A percentile compares a stretch with the other conserved stretches of the same genome.
These are phyloP conservation scores for Trichoderma sp. DNA, from an alignment of 2,329 filamentous ascomycete species.

Conservation along the genomic window DNA sequence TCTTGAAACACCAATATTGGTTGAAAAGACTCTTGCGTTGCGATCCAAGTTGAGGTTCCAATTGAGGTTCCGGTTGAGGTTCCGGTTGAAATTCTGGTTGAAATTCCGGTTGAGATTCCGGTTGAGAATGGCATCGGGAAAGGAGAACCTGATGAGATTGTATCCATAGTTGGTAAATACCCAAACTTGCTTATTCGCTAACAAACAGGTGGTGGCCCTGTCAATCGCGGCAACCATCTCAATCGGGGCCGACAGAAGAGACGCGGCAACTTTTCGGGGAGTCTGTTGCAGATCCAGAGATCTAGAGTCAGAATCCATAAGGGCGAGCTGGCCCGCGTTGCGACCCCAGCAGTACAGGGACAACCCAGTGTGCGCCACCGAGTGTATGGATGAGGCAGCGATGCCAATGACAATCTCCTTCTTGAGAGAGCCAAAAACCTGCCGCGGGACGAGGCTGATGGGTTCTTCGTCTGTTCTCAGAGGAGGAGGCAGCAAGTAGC, in stretches of 20 bases:
- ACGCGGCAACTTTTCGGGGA: slow-evolving; percentile 84
- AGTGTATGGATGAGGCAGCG: slow-evolving; percentile 87
- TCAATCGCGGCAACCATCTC: slow-evolving; percentile 83
- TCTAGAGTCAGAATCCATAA: slow-evolving; percentile 92
- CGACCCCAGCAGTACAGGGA: slow-evolving; percentile 93
- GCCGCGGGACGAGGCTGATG: slow-evolving; percentile 74
- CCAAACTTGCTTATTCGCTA: slow-evolving; percentile 85
- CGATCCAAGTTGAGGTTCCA: slow-evolving; percentile 69
- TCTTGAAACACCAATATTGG: slow-evolving; percentile 58
- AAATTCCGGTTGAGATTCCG: slow-evolving; percentile 65
- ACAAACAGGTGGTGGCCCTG: slow-evolving; percentile 77
- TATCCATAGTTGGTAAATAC: slow-evolving; percentile 96
- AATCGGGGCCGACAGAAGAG: slow-evolving; percentile 65
- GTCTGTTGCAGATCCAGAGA: slow-evolving; percentile 79
- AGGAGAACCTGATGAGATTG: slow-evolving; percentile 80
- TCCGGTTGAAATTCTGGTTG: slow-evolving; percentile 67
- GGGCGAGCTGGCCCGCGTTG: slow-evolving; percentile 87
- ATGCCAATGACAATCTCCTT: slow-evolving; percentile 78
- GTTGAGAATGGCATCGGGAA: slow-evolving; percentile 66
- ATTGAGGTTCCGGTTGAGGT: slow-evolving; percentile 67
- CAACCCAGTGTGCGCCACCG: slow-evolving; percentile 76
- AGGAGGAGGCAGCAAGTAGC: slow-evolving; percentile 70
- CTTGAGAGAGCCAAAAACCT: slow-evolving; percentile 89
- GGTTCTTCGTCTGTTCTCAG: slow-evolving; percentile 74
- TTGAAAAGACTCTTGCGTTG: slow-evolving; percentile 52